Evolutionary conservation across 2,329 filamentous ascomycete species (phyloP).

Genomic region (Niveomyces coronatus): DNA sequence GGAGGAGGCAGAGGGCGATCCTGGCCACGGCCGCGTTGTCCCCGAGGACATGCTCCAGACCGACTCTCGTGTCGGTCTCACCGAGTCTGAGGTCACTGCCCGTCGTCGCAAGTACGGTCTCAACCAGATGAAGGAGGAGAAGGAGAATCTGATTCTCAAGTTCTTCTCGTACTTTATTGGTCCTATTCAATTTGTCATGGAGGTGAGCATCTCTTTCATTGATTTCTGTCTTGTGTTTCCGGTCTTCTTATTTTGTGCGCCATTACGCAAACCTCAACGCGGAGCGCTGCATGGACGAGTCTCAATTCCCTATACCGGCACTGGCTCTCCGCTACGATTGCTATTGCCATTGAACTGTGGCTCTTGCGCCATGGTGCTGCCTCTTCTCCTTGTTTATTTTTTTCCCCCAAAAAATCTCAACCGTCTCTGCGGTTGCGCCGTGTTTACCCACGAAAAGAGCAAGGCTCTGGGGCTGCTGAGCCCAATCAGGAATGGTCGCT

Average conservation of each 20-base stretch:
- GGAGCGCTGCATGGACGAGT: no score
- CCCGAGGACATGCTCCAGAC: conserved; percentile 72
- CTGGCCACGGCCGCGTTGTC: conserved; percentile 49
- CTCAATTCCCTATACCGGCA: neutral
- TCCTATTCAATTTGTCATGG: conserved; percentile 91
- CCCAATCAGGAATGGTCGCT: conserved; percentile 7
- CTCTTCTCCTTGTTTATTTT: neutral
- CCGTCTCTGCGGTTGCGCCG: neutral
- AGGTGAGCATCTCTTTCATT: conserved; percentile 44
- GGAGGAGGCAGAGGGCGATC: conserved; percentile 35
- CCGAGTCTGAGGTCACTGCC: conserved; percentile 53
- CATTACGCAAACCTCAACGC: conserved; percentile 9
- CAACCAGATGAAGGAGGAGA: conserved; percentile 88
- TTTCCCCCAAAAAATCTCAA: neutral
- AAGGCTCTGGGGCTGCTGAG: conserved; percentile 9
- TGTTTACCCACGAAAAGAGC: conserved; percentile 6
- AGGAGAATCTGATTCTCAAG: conserved; percentile 75
- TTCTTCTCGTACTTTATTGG: conserved; percentile 77
- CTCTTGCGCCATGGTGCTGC: neutral
- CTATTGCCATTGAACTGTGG: neutral
- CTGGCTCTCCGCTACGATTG: neutral
- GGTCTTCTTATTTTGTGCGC: conserved; percentile 11
- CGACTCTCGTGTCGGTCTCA: conserved; percentile 62
- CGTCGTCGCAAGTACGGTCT: conserved; percentile 64
- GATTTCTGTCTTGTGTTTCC: conserved; percentile 4